Conservation (phyloP, 2,329 filamentous ascomycete species). For the Hortaea sp. region DNA sequence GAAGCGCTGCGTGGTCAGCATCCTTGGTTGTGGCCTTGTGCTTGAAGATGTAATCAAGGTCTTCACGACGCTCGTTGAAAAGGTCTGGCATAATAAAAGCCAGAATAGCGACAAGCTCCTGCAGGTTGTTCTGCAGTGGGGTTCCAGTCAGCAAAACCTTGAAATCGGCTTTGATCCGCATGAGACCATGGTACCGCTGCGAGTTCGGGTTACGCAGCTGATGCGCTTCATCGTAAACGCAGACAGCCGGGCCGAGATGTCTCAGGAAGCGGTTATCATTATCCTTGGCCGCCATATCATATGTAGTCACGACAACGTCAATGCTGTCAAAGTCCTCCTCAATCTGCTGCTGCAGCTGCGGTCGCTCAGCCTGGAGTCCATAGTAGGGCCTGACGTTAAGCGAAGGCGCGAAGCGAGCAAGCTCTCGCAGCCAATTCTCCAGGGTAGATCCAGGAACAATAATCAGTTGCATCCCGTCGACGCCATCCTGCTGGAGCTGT, state of each 20-base stretch:
- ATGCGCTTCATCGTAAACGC: constrained; percentile 90
- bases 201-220: constrained; percentile 82
- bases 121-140: constrained; percentile 86
- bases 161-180: constrained; percentile 69
- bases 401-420: constrained; percentile 71
- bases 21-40: constrained; percentile 81
- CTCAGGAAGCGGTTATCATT: constrained; percentile 56
- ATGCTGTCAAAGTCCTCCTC: constrained; percentile 54
- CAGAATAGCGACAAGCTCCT: constrained; percentile 80
- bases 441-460: constrained; percentile 89
- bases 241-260: constrained; percentile 44
- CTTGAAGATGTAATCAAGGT: constrained; percentile 80
- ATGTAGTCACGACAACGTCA: constrained; percentile 63
- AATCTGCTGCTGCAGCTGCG: constrained; percentile 56
- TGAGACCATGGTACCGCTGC: constrained; percentile 67
- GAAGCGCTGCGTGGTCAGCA: constrained; percentile 63
- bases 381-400: constrained; percentile 65
- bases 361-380: constrained; percentile 57
- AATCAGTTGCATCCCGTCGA: constrained; percentile 66
- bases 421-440: constrained; percentile 92
- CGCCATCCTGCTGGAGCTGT: constrained; percentile 61
- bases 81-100: constrained; percentile 87
- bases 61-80: constrained; percentile 66
- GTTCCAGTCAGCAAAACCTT: constrained; percentile 82
- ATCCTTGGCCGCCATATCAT: constrained; percentile 51